Conservation (phyloP, 176 grass and related monocot genomes). For the Phoenix dactylifera region DNA sequence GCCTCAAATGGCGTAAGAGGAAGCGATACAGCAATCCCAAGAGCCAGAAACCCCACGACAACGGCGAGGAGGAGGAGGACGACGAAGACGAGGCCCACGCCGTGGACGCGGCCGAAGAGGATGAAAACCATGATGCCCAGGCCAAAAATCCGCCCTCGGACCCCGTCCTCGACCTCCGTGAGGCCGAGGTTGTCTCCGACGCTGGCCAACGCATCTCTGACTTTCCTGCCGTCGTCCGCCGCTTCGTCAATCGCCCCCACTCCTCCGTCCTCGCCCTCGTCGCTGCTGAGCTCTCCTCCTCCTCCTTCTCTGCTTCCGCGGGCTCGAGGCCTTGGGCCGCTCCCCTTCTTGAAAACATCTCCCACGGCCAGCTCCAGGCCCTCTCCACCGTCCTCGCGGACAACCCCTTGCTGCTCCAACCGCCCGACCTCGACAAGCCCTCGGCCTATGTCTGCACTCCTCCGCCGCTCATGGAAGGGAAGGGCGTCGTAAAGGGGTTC, state of each 20-base stretch:
- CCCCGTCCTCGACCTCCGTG: constrained; percentile 45
- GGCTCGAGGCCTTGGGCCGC: neutral
- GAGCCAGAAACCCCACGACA: constrained; percentile 30
- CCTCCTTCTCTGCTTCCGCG: neutral
- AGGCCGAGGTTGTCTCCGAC: constrained; percentile 56
- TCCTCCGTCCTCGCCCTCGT: constrained; percentile 51
- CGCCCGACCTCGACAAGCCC: constrained; percentile 55
- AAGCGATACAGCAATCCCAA: constrained; percentile 56
- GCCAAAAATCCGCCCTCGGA: constrained; percentile 23
- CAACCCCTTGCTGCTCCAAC: constrained; percentile 43
- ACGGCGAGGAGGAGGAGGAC: constrained; percentile 31
- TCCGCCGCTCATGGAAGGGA: constrained; percentile 72
- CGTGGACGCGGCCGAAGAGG: constrained; percentile 7
- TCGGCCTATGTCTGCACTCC: constrained; percentile 72
- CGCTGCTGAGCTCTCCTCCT: constrained; percentile 37
- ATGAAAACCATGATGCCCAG: constrained; percentile 6
- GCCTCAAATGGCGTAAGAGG: constrained; percentile 79
- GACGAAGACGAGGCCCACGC: constrained; percentile 17
- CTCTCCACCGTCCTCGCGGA: constrained; percentile 60
- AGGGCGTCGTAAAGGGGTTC: constrained; percentile 53
- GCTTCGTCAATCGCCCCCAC: constrained; percentile 54
- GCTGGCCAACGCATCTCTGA: constrained; percentile 37
- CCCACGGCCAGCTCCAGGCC: constrained; percentile 81
- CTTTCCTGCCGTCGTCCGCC: constrained; percentile 50
- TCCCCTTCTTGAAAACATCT: constrained; percentile 69